A percentile compares a stretch with the other conserved stretches of the same genome.
Evolutionary conservation across 345 rosid species (phyloP).

Genomic region (Eucalyptus rudis): DNA sequence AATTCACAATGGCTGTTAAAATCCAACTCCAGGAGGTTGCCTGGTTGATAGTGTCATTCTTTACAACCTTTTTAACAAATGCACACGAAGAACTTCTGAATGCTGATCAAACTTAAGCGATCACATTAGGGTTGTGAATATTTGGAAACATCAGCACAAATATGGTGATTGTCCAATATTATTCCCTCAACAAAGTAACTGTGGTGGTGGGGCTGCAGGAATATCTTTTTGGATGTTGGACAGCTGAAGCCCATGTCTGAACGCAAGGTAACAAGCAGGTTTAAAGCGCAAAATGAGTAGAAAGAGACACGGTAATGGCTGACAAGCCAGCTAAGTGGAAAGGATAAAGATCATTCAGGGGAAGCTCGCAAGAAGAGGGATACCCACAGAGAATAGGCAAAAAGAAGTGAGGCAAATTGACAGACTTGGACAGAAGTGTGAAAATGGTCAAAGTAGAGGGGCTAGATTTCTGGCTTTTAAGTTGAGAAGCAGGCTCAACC

Average conservation of each 20-base stretch:
- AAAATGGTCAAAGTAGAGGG: neutral
- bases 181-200: neutral
- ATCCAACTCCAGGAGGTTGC: neutral
- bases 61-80: neutral
- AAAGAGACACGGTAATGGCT: neutral
- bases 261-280: neutral
- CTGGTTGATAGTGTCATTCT: neutral
- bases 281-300: neutral
- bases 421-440: neutral
- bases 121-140: neutral
- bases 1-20: neutral
- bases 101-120: neutral
- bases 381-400: neutral
- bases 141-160: neutral
- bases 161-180: neutral
- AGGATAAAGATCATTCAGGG: neutral
- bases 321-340: neutral
- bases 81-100: neutral
- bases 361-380: neutral
- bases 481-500: constrained; percentile 5
- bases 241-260: neutral
- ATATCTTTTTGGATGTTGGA: neutral
- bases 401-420: neutral
- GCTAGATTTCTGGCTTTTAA: neutral
- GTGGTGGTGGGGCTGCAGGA: neutral